A percentile compares a stretch with the other conserved stretches of the same genome.
Evolutionary conservation across 257 asterid genomes (phyloP).

Genomic region (Rhazya stricta): DNA sequence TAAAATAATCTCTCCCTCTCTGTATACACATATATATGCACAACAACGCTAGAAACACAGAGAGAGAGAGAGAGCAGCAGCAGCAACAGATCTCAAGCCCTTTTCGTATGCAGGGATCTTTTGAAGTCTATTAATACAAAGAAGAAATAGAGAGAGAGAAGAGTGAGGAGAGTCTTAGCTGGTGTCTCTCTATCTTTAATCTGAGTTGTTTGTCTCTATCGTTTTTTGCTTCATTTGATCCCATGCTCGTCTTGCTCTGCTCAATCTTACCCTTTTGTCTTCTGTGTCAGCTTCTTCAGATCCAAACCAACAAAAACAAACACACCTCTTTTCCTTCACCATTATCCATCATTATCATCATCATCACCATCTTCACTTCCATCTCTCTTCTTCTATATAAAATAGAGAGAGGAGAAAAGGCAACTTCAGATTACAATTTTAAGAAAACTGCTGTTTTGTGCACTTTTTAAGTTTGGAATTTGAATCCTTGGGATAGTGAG

Average conservation of each 20-base stretch:
- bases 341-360: neutral
- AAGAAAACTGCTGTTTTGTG: neutral
- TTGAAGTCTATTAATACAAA: constrained; percentile 13
- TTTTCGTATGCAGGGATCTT: constrained; percentile 31
- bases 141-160: constrained; percentile 4
- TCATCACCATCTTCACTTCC: neutral
- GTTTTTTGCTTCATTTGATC: constrained; percentile 22
- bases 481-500: neutral
- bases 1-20: neutral
- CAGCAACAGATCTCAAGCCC: constrained; percentile 32
- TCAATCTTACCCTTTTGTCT: constrained; percentile 25
- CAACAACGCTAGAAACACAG: neutral
- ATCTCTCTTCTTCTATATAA: neutral
- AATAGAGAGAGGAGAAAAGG: neutral
- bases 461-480: neutral
- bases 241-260: constrained; percentile 20
- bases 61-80: constrained; percentile 5
- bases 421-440: neutral
- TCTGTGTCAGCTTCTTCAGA: constrained; percentile 26
- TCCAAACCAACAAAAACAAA: constrained; percentile 13
- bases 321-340: neutral
- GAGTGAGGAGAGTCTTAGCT: constrained; percentile 12
- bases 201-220: constrained; percentile 15
- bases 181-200: constrained; percentile 15
- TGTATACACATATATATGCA: constrained; percentile 2